phyloP scores from a whole-genome alignment of 2,329 filamentous ascomycete genomes.

The Stachybotrys chlorohalonatus region DNA sequence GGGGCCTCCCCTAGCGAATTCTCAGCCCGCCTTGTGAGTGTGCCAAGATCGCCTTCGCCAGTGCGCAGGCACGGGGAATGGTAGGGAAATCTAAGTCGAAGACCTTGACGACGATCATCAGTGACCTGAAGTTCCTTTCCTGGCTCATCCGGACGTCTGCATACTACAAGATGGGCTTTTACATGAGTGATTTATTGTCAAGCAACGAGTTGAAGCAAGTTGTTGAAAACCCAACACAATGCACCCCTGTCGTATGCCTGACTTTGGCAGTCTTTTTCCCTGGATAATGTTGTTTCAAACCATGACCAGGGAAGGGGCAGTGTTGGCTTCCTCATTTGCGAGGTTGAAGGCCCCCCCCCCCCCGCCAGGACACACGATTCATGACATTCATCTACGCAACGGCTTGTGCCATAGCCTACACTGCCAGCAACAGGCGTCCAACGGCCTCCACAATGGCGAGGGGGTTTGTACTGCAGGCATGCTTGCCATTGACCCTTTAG shows the following conservation, averaged over 20 bases:
- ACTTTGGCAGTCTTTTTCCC: not conserved
- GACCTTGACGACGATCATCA: too few relatives aligned
- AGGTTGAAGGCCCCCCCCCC: not conserved
- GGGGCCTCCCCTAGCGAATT: too few relatives aligned
- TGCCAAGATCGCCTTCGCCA: too few relatives aligned
- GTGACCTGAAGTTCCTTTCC: too few relatives aligned
- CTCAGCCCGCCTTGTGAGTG: too few relatives aligned
- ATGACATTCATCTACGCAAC: not conserved
- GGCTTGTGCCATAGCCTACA: not conserved
- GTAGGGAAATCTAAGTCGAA: too few relatives aligned
- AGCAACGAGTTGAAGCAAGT: not conserved
- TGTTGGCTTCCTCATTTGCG: not conserved
- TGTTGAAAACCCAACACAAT: not conserved
- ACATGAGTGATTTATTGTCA: not conserved
- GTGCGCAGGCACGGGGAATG: too few relatives aligned
- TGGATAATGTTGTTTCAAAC: not conserved
- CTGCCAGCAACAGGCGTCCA: not conserved
- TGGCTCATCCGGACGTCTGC: too few relatives aligned
- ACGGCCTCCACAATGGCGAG: too few relatives aligned
- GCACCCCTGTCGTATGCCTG: not conserved
- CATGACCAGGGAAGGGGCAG: not conserved
- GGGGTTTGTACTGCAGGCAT: too few relatives aligned
- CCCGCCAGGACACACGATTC: not conserved
- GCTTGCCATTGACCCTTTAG: too few relatives aligned
- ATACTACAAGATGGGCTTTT: too few relatives aligned